phyloP scores from a whole-genome alignment of 192 early-diverging fungal genomes.

The Coemansia sp. region DNA sequence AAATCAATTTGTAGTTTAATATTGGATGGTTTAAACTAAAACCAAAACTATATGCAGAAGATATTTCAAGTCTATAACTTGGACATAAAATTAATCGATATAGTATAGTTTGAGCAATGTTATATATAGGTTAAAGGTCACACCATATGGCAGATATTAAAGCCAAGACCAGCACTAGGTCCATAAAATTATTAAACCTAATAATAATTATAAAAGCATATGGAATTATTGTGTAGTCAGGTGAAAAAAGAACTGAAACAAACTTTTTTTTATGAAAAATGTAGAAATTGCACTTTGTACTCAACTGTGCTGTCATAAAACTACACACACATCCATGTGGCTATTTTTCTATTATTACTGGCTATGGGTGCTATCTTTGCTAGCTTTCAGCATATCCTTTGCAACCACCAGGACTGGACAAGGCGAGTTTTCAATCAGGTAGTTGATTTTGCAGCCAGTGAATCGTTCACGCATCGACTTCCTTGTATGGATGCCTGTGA shows the following conservation, averaged over 20 bases:
- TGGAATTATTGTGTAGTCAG: no score
- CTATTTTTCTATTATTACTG: neutral
- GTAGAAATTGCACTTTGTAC: neutral
- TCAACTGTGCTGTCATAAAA: neutral
- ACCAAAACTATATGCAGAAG: no score
- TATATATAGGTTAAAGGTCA: no score
- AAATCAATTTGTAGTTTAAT: no score
- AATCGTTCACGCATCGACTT: constrained; percentile 38
- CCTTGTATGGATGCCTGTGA: constrained; percentile 23
- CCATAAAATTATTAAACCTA: no score
- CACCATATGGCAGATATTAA: no score
- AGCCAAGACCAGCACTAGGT: no score
- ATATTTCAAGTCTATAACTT: no score
- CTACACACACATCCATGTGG: neutral
- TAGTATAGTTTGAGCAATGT: no score
- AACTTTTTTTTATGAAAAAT: neutral
- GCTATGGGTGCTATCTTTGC: neutral
- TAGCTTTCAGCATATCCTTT: constrained; percentile 1
- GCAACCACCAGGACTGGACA: constrained; percentile 40
- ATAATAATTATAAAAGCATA: no score
- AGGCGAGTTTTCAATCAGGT: constrained; percentile 32
- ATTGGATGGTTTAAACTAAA: no score
- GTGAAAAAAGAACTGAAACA: neutral
- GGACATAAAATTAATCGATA: no score
- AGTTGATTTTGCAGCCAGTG: constrained; percentile 24